Evolutionary conservation across 2,329 filamentous ascomycete species (phyloP), one percentile per base, ranked within the genome.

Genomic region (Purpureocillium lavendulum): DNA sequence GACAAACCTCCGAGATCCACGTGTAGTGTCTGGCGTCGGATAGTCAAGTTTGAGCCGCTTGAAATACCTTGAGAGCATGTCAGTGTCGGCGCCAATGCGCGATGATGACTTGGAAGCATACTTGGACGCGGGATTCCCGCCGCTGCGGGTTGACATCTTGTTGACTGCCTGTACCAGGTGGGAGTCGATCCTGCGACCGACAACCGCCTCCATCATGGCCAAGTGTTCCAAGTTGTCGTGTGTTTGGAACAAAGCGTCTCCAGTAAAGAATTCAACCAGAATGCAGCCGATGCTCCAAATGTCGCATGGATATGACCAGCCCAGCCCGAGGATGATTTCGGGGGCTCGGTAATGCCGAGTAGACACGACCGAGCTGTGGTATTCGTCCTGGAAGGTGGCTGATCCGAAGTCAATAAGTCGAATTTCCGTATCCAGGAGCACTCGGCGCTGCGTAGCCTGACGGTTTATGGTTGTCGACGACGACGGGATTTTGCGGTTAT

Each of bases 221-320:
- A 84, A 61, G 53, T 84, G 80, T 56, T 84, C 80, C 17, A 84
- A 66, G 44, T 84, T 84, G 48, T 84, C 80, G 49, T 84, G 80
- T 1, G 80, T 84, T 54, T 84, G 80, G 57, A 84, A 84, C 2
- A 84, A 61, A 14, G 80, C 80, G 51, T 84, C 80, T 5, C 80
- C 80, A 0, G 80, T 84, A 45, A 78, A 84, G 56, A 84, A 83
- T 46, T 84, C 80, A 13, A 84, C 80, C 12, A 84, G 65, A 45
- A 84, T 84, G 49, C 80, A 84, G 4, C 80, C 80, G 26, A 84
- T 84, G 55, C 80, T 84, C 80, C 80, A 84, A 24, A 84, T 82
- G 51, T 84, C 80, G 45, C 80, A 84, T 2, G 80, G 80, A 46
- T 74, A 84, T 4, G 79, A 83, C 80, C 80, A 84, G 15, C 80